Conservation (phyloP, 1,139 yeast species). For the Pichia sp. region DNA sequence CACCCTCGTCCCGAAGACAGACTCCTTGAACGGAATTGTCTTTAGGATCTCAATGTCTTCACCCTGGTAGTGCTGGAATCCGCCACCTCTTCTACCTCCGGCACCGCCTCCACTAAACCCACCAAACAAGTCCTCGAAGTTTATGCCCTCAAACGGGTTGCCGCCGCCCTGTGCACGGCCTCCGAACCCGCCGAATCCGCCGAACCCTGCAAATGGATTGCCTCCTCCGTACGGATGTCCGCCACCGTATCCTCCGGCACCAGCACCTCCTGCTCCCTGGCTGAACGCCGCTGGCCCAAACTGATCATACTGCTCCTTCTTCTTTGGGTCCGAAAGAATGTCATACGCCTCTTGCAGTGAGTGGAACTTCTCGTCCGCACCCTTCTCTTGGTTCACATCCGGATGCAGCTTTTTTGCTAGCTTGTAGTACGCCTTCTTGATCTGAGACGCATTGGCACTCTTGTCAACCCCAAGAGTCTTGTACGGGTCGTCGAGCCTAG, state of each 20-base stretch:
- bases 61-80: constrained; percentile 77
- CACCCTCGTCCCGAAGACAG: constrained; percentile 73
- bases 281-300: constrained; percentile 85
- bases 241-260: constrained; percentile 37
- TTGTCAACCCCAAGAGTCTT: constrained; percentile 72
- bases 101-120: constrained; percentile 33
- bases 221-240: constrained; percentile 40
- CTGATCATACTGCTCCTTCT: constrained; percentile 86
- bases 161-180: constrained; percentile 25
- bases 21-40: constrained; percentile 75
- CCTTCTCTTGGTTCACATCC: constrained; percentile 88
- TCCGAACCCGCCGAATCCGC: constrained; percentile 30
- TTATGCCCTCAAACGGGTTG: constrained; percentile 39
- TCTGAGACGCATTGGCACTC: constrained; percentile 71
- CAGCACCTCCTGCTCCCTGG: constrained; percentile 33
- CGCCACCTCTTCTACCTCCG: constrained; percentile 30
- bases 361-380: constrained; percentile 84
- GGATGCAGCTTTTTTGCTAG: constrained; percentile 94
- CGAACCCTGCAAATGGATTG: constrained; percentile 39
- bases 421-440: constrained; percentile 90
- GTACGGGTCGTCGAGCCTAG: constrained; percentile 63
- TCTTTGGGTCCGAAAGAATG: constrained; percentile 78
- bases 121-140: constrained; percentile 86
- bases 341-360: constrained; percentile 94
- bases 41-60: constrained; percentile 82